phyloP scores from a whole-genome alignment of 2,329 filamentous ascomycete genomes.

The Orbilia ellipsospora region DNA sequence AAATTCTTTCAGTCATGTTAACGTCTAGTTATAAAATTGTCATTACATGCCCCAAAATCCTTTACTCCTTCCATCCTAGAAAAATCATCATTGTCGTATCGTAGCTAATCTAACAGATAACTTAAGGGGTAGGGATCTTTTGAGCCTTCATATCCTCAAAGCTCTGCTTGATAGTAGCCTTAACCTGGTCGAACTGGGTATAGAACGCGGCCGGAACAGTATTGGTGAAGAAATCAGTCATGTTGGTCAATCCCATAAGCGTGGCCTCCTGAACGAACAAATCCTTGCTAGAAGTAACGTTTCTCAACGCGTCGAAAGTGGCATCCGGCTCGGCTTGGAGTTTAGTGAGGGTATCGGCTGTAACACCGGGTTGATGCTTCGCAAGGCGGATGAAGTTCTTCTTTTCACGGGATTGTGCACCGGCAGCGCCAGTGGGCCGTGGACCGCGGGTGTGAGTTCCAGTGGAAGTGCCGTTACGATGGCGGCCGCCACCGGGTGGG shows the following conservation, averaged over 20 bases:
- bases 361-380: constrained; percentile 15
- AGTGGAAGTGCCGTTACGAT: not conserved
- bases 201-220: constrained; percentile 25
- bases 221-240: constrained; percentile 24
- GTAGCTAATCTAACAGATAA: not conserved
- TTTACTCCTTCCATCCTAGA: not conserved
- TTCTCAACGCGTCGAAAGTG: constrained; percentile 21
- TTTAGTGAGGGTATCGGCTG: constrained; percentile 27
- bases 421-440: not conserved
- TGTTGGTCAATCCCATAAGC: constrained; percentile 17
- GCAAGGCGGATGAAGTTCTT: constrained; percentile 37
- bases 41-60: constrained; percentile 29
- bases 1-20: too few species aligned
- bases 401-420: constrained; percentile 11
- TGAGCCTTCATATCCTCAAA: constrained; percentile 25
- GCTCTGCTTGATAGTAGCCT: constrained; percentile 17
- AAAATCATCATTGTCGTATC: not conserved
- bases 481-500: constrained; percentile 13
- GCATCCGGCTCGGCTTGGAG: constrained; percentile 17
- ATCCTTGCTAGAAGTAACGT: constrained; percentile 23
- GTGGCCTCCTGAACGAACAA: constrained; percentile 36
- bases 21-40: constrained; percentile 16
- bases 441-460: too few species aligned
- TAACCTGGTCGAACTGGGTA: constrained; percentile 17
- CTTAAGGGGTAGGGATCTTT: constrained; percentile 41